phyloP scores from a whole-genome alignment of 2,329 filamentous ascomycete species.

The Sporothrix euskadiensis region DNA sequence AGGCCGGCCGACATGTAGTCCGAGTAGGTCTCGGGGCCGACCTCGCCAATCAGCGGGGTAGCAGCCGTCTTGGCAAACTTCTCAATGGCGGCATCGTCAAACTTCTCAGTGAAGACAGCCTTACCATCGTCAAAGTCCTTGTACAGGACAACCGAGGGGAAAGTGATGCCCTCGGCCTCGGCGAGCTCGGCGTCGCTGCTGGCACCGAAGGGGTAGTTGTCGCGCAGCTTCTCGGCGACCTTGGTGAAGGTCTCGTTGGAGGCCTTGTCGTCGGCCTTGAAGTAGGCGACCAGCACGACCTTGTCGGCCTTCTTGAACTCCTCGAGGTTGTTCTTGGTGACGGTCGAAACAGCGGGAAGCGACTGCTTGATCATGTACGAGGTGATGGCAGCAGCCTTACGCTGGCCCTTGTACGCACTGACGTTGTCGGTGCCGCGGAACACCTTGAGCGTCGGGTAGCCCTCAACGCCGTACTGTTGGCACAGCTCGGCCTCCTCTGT shows the following conservation, averaged over 20 bases:
- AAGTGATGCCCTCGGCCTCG: slow-evolving; percentile 84
- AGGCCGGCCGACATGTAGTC: slow-evolving; percentile 91
- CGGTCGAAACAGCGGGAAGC: slow-evolving; percentile 82
- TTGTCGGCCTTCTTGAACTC: slow-evolving; percentile 99
- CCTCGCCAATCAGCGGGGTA: slow-evolving; percentile 89
- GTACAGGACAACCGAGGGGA: slow-evolving; percentile 89
- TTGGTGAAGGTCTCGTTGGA: slow-evolving; percentile 82
- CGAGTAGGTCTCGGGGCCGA: slow-evolving; percentile 94
- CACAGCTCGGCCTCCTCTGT: slow-evolving; percentile 92
- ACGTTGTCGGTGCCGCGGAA: slow-evolving; percentile 88
- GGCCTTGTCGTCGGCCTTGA: slow-evolving; percentile 75
- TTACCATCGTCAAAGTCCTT: slow-evolving; percentile 98
- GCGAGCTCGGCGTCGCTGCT: slow-evolving; percentile 81
- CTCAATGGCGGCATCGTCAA: slow-evolving; percentile 77
- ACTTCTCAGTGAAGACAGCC: slow-evolving; percentile 76
- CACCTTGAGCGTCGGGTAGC: slow-evolving; percentile 98
- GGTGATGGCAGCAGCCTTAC: slow-evolving; percentile 76
- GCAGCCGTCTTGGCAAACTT: slow-evolving; percentile 81
- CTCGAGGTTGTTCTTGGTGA: slow-evolving; percentile 79
- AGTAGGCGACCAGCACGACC: slow-evolving; percentile 89
- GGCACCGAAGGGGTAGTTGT: slow-evolving; percentile 89
- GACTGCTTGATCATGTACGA: slow-evolving; percentile 99
- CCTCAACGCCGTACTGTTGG: slow-evolving; percentile 86
- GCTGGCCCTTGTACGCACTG: slow-evolving; percentile 80
- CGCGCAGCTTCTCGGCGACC: slow-evolving; percentile 74